Evolutionary conservation across 495 filamentous ascomycete genomes (phyloP), one percentile per base, ranked within the genome.

Genomic region (Penicillium samsonianum): DNA sequence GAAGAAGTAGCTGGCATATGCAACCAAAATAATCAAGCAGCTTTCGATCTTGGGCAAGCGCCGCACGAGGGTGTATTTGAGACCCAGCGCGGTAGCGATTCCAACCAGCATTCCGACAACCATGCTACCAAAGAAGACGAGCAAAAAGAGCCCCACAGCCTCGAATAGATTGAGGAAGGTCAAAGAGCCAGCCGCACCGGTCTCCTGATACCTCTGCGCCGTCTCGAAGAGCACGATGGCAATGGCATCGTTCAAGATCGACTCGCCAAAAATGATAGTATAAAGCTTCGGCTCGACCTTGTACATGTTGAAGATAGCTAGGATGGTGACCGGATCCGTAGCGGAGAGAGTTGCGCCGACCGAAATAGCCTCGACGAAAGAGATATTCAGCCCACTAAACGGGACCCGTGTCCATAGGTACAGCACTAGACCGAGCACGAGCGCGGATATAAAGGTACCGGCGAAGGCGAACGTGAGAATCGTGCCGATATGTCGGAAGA

Each of bases 221-320:
- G 94, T 97, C 75, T 98, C 95, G 73, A 98, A 98, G 63, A 98
- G 83, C 58, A 98, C 94, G 68, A 98, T 98, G 41, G 94, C 94
- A 62, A 98, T 90, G 17, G 94, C 94, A 79, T 98, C 94, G 69
- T 98, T 98, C 47, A 98, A 76, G 50, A 98, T 98, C 31, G 92
- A 96, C 73, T 98, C 94, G 64, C 94, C 94, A 70, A 98, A 98
- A 56, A 98, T 98, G 62, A 98, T 82, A 7, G 94, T 98, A 70
- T 98, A 98, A 5, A 98, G 82, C 73, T 97, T 97, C 10, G 94
- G 94, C 70, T 98, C 94, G 50, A 98, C 94, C 73, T 97, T 96
- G 80, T 97, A 98, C 1, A 95, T 88, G 68, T 96, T 98, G 84
- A 98, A 98, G 55, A 98, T 98, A 50, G 94, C 94, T 31, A 98